phyloP scores from a whole-genome alignment of 2,329 filamentous ascomycete species.

The Zarea fungicola region DNA sequence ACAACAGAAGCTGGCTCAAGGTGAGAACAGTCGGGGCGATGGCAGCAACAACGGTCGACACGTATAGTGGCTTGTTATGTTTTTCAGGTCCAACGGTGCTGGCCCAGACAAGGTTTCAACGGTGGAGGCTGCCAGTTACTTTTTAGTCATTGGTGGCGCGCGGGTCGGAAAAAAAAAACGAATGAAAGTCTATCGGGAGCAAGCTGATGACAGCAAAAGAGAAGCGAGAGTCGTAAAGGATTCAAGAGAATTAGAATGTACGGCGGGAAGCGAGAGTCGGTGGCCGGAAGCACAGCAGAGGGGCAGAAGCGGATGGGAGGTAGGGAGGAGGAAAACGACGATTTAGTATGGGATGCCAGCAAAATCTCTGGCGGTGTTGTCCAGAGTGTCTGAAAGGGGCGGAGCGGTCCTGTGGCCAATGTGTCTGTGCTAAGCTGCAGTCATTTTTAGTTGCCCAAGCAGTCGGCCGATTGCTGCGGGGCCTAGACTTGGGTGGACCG shows the following conservation, averaged over 20 bases:
- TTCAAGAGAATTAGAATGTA: neutral
- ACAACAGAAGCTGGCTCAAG: neutral
- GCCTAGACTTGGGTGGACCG: neutral
- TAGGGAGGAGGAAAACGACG: neutral
- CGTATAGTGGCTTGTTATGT: neutral
- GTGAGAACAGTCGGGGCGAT: neutral
- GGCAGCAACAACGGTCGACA: neutral
- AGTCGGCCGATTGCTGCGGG: neutral
- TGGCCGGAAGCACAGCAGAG: neutral
- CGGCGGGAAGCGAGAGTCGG: slow-evolving; percentile 3
- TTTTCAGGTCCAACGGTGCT: slow-evolving; percentile 1
- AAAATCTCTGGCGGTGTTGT: neutral
- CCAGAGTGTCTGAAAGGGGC: slow-evolving; percentile 6
- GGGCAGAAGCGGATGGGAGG: neutral
- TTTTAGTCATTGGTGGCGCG: neutral
- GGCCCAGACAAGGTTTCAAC: slow-evolving; percentile 12
- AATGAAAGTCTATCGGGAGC: neutral
- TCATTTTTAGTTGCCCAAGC: neutral
- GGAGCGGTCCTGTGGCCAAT: neutral
- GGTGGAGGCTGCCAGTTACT: slow-evolving; percentile 4
- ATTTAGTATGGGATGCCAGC: neutral
- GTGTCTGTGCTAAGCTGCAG: neutral
- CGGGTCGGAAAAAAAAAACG: neutral
- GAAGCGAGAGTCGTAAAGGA: slow-evolving; percentile 4
- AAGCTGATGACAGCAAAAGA: neutral